Conservation (phyloP, 2,329 filamentous ascomycete genomes). For the Penicillium sp. region DNA sequence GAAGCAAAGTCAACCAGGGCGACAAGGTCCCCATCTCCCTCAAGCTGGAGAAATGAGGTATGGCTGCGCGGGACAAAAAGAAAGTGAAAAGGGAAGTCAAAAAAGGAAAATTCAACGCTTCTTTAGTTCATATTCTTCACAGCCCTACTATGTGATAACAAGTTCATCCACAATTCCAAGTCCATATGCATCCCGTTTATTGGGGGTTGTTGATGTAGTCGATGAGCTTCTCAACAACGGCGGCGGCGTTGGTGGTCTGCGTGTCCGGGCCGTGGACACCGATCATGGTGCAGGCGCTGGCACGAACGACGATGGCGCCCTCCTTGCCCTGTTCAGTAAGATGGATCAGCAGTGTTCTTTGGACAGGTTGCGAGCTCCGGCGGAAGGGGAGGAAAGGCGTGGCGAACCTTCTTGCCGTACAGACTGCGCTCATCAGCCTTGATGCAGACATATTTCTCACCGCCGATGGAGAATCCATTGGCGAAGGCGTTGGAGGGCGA, state of each 20-base stretch:
- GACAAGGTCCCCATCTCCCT: not conserved
- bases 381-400: slow-evolving; percentile 18
- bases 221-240: slow-evolving; percentile 78
- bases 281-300: slow-evolving; percentile 83
- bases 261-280: slow-evolving; percentile 78
- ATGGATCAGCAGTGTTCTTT: not conserved
- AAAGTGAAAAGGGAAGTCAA: slow-evolving; percentile 2
- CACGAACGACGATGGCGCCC: slow-evolving; percentile 82
- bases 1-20: not conserved
- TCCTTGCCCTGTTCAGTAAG: slow-evolving; percentile 64
- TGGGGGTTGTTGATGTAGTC: slow-evolving; percentile 82
- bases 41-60: not conserved
- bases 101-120: slow-evolving; percentile 16
- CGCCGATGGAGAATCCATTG: slow-evolving; percentile 73
- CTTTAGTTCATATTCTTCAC: slow-evolving; percentile 29
- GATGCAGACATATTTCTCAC: slow-evolving; percentile 76
- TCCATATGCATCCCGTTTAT: slow-evolving; percentile 45
- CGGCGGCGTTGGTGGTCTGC: slow-evolving; percentile 73
- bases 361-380: slow-evolving; percentile 7
- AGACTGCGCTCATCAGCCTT: slow-evolving; percentile 75
- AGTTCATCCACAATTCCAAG: slow-evolving; percentile 5
- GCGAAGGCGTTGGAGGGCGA: slow-evolving; percentile 50
- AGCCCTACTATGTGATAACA: slow-evolving; percentile 24
- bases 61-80: not conserved
- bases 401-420: slow-evolving; percentile 78